Evolutionary conservation across 1,139 yeast species (phyloP).

Genomic region (Geotrichum carabidarum): DNA sequence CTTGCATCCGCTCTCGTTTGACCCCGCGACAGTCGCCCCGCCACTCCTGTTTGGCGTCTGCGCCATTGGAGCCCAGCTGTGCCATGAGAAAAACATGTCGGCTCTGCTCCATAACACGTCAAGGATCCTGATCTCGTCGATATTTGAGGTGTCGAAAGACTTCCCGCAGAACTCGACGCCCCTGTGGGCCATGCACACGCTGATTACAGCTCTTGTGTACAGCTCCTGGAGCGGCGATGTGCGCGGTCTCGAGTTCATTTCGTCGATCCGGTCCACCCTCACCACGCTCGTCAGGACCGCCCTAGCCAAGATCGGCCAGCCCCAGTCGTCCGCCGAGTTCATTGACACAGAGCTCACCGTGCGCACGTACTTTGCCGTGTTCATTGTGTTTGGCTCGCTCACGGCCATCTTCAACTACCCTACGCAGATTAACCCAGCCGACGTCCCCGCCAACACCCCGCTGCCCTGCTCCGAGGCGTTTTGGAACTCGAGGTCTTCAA

Average conservation of each 20-base stretch:
- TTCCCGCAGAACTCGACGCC: slow-evolving; percentile 22
- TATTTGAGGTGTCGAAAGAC: slow-evolving; percentile 13
- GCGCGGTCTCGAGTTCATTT: slow-evolving; percentile 33
- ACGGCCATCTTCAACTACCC: slow-evolving; percentile 34
- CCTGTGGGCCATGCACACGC: slow-evolving; percentile 35
- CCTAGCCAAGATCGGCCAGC: slow-evolving; percentile 11
- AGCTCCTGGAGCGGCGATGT: slow-evolving; percentile 37
- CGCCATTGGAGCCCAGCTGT: slow-evolving; percentile 36
- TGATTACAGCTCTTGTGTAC: slow-evolving; percentile 31
- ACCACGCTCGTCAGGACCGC: slow-evolving; percentile 26
- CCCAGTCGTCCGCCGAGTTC: slow-evolving; percentile 6
- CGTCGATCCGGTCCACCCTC: slow-evolving; percentile 29
- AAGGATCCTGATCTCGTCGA: slow-evolving; percentile 25
- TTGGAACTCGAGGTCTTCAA: slow-evolving; percentile 27
- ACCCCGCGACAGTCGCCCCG: slow-evolving; percentile 32
- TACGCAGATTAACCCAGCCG: slow-evolving; percentile 1
- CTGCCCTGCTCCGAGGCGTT: slow-evolving; percentile 36
- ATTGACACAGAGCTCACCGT: slow-evolving; percentile 30
- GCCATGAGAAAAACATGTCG: slow-evolving; percentile 33
- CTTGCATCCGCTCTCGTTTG: slow-evolving; percentile 35
- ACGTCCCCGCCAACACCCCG: slow-evolving; percentile 7
- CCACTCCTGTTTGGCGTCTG: slow-evolving; percentile 36
- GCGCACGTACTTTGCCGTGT: slow-evolving; percentile 35
- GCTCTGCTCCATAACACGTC: slow-evolving; percentile 30
- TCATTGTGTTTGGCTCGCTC: slow-evolving; percentile 32